Evolutionary conservation across 2,329 filamentous ascomycete species (phyloP).

Genomic region (Fusarium liriodendri): DNA sequence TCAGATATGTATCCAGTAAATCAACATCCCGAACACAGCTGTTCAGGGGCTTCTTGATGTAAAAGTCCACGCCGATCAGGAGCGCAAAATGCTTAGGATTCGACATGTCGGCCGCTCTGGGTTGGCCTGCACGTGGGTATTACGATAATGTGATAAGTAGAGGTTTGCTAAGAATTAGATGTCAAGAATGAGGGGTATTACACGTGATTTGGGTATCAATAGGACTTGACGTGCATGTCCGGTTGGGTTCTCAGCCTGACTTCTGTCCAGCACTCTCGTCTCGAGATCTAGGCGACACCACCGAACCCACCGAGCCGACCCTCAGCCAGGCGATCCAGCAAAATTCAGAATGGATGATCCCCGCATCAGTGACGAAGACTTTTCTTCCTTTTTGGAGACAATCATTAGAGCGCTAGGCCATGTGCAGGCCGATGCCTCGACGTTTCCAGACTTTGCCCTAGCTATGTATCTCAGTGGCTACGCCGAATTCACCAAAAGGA

Average conservation of each 20-base stretch:
- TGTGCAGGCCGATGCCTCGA: background rate
- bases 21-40: background rate
- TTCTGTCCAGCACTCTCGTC: background rate
- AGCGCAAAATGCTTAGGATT: background rate
- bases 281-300: background rate
- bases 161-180: background rate
- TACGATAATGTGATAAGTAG: background rate
- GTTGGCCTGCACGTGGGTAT: background rate
- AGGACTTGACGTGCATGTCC: background rate
- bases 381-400: background rate
- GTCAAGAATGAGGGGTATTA: background rate
- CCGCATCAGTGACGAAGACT: background rate
- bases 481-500: background rate
- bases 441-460: background rate
- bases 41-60: background rate
- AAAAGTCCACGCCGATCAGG: background rate
- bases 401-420: background rate
- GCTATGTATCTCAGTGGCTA: background rate
- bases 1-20: background rate
- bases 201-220: background rate
- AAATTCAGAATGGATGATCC: background rate
- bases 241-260: background rate
- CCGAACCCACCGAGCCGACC: background rate
- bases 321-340: background rate
- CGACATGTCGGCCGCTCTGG: background rate